phyloP scores from a whole-genome alignment of 305 asterid species.

The Fraxinus platypoda region DNA sequence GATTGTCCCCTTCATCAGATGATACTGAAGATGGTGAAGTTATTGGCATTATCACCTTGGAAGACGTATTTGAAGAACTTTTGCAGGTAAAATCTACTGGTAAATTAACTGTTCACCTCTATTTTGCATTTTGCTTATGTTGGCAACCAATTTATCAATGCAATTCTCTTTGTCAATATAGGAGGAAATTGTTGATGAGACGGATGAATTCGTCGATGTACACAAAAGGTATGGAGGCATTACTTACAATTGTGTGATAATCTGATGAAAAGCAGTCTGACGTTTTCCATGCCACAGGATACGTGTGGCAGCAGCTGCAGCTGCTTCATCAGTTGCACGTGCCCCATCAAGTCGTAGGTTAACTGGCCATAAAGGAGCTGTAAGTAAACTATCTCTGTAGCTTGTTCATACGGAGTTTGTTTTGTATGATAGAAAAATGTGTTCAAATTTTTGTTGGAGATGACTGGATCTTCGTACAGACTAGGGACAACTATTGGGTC shows the following conservation, averaged over 20 bases:
- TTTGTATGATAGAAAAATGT: neutral
- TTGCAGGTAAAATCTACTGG: constrained; percentile 54
- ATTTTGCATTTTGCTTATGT: neutral
- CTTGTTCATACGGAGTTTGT: neutral
- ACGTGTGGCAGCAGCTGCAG: constrained; percentile 97
- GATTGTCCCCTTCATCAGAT: constrained; percentile 38
- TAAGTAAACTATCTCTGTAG: constrained; percentile 38
- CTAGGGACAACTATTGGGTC: neutral
- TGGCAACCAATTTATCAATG: neutral
- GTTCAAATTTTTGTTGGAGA: neutral
- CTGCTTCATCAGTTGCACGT: constrained; percentile 88
- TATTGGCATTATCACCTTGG: constrained; percentile 84
- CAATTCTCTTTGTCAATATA: constrained; percentile 27
- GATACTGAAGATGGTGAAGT: constrained; percentile 82
- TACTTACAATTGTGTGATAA: neutral
- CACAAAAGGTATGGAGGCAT: constrained; percentile 62
- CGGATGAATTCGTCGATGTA: constrained; percentile 92
- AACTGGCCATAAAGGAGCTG: constrained; percentile 59
- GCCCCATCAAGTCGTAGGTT: constrained; percentile 79
- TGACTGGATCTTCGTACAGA: neutral
- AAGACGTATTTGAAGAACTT: constrained; percentile 95
- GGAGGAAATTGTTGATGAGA: constrained; percentile 98
- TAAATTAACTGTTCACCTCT: neutral
- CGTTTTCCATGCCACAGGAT: constrained; percentile 51
- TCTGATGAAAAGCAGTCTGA: constrained; percentile 9